Percentiles rank a stretch among this genome's conserved stretches.
Conservation (phyloP, 768 basidiomycete species). For the Russula emetica region DNA sequence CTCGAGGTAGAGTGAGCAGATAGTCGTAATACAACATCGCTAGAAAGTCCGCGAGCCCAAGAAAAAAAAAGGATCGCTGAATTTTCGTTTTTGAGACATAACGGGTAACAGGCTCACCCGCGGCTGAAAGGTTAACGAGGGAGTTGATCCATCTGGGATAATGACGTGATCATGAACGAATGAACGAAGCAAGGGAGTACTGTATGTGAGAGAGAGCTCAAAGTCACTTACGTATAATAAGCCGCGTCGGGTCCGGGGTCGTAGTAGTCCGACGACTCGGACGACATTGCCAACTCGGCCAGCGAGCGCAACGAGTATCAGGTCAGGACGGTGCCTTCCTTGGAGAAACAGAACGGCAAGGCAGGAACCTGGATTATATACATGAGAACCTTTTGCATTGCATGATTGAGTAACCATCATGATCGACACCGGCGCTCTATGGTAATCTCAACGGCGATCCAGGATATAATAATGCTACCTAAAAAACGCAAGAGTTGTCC, state of each 20-base stretch:
- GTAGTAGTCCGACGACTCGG: slow-evolving; percentile 3
- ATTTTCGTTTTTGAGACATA: not conserved
- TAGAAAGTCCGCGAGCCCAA: slow-evolving; percentile 7
- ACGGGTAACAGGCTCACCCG: slow-evolving; percentile 1
- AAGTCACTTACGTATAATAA: not conserved
- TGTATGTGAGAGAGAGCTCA: not conserved
- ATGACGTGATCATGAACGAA: not conserved
- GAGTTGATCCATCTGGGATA: slow-evolving; percentile 13
- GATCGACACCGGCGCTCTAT: not conserved
- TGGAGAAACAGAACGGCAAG: not conserved
- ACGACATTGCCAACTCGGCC: slow-evolving; percentile 12
- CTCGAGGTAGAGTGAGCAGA: slow-evolving; percentile 33
- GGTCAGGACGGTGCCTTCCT: not conserved
- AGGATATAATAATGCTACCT: not conserved
- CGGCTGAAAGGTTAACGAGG: not conserved
- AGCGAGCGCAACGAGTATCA: not conserved
- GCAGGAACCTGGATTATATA: not conserved
- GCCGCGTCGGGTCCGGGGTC: slow-evolving; percentile 1
- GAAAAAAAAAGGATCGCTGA: not conserved
- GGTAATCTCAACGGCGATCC: not conserved
- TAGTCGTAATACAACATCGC: slow-evolving; percentile 35
- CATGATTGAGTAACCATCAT: slow-evolving; percentile 1
- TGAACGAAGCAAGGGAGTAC: not conserved
- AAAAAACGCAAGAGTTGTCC: not conserved
- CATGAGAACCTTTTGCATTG: not conserved